Evolutionary conservation across 805 yeast genomes (phyloP), one percentile per base, ranked within the genome.

Genomic region (Candida piceae): DNA sequence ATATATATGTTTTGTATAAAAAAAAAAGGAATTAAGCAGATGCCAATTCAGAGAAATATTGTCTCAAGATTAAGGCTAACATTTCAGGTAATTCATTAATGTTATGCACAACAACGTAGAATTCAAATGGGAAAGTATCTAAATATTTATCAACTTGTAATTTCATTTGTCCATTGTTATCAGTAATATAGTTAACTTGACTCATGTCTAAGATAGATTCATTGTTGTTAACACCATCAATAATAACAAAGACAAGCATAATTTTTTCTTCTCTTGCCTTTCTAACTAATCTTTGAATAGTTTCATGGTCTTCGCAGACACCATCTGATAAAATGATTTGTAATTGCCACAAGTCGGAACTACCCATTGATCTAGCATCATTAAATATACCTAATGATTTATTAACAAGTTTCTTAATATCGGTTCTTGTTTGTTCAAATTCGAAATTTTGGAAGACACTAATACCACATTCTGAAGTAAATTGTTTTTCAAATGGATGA

Each of bases 41-140:
- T 6, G 80, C 80, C 29, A 78, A 55, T 53, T 87, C 95, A 1
- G 87, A 70, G 60, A 93, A 94, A 62, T 85, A 93, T 60, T 93
- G 98, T 52, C 97, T 78, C 41, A 93, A 70, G 44, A 94, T 90
- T 47, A 83, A 69, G 2, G 97, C 78, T 37, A 93, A 69, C 82
- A 93, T 88, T 54, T 81, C 85, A 12, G 99, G 99, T 26, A 93
- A 70, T 62, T 90, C 97, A 32, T 72, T 72, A 48, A 94, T 84
- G 54, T 90, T 79, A 49, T 84, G 80, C 18, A 93, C 97, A 48
- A 94, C 90, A 41, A 90, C 96, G 56, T 90, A 93, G 58, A 84
- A 93, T 57, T 93, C 97, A 62, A 93, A 93, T 50, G 99, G 97
- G 80, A 93, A 93, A 20, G 84, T 74, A 50, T 90, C 96, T 59